phyloP scores from a whole-genome alignment of 169 alveolate genomes.

The Plasmodium gonderi region DNA sequence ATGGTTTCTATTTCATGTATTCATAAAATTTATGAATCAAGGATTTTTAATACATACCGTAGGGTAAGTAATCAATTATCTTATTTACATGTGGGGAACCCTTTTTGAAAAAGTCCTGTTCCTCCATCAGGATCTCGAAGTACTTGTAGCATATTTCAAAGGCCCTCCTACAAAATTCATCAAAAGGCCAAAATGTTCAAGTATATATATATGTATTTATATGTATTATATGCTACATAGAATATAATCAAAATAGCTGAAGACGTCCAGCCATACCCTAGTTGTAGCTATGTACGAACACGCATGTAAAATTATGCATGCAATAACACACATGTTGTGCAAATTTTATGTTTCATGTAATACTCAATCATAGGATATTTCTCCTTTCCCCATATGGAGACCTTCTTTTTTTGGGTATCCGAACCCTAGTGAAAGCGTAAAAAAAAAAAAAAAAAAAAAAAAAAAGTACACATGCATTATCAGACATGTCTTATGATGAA shows the following conservation, averaged over 20 bases:
- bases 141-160: conserved; percentile 62
- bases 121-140: conserved; percentile 71
- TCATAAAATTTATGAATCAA: not conserved
- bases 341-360: not conserved
- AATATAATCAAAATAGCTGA: not conserved
- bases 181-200: not conserved
- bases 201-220: not conserved
- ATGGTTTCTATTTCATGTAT: not conserved
- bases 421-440: conserved; percentile 10
- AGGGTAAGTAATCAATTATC: conserved; percentile 56
- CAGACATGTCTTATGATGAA: not conserved
- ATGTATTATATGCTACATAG: not conserved
- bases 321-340: too few species aligned
- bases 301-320: not conserved
- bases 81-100: conserved; percentile 61
- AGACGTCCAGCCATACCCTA: not conserved
- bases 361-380: conserved; percentile 71
- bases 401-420: conserved; percentile 45
- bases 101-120: conserved; percentile 75
- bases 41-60: conserved; percentile 6
- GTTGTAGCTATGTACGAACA: not conserved
- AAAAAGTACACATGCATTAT: not conserved
- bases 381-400: conserved; percentile 70
- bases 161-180: conserved; percentile 69
- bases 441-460: not conserved